These are phyloP conservation scores for Neocatenulostroma microsporum DNA, from an alignment of 2,329 filamentous ascomycete species.

Conservation along the genomic window DNA sequence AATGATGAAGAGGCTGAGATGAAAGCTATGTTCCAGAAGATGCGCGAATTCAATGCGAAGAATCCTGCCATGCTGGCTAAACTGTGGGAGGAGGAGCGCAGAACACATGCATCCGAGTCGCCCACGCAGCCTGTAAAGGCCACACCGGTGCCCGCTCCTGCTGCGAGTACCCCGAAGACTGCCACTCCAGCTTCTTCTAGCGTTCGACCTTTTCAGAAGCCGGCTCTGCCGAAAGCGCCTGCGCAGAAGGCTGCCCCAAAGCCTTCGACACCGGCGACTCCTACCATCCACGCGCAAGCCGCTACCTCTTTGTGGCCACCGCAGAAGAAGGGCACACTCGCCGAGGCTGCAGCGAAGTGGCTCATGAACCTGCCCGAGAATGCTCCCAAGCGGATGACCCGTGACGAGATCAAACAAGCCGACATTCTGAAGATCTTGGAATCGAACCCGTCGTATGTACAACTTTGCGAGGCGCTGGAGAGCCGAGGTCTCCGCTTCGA, in stretches of 20 bases:
- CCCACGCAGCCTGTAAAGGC: conserved; percentile 8
- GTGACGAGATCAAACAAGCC: conserved; percentile 32
- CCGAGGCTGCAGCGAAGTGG: conserved; percentile 42
- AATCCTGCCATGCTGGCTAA: conserved; percentile 48
- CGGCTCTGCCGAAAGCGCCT: background rate
- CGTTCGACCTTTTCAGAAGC: conserved; percentile 4
- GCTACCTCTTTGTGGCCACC: conserved; percentile 43
- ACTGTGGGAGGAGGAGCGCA: conserved; percentile 50
- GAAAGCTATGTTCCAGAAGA: conserved; percentile 49
- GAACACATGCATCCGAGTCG: conserved; percentile 13
- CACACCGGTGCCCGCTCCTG: background rate
- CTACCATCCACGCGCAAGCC: conserved; percentile 3
- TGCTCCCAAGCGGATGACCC: conserved; percentile 23
- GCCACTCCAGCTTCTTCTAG: background rate
- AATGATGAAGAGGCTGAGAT: conserved; percentile 45
- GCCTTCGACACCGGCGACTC: background rate
- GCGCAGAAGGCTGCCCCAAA: conserved; percentile 2
- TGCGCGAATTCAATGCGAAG: conserved; percentile 49
- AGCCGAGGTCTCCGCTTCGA: conserved; percentile 43
- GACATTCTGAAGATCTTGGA: conserved; percentile 43
- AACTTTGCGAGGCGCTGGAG: conserved; percentile 49
- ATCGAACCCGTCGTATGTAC: conserved; percentile 48
- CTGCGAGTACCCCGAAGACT: background rate
- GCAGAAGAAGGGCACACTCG: conserved; percentile 44
- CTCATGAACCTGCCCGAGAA: conserved; percentile 40